Base-by-base conservation (phyloP, 2,329 filamentous ascomycete genomes). In the Cladophialophora bantiana region DNA sequence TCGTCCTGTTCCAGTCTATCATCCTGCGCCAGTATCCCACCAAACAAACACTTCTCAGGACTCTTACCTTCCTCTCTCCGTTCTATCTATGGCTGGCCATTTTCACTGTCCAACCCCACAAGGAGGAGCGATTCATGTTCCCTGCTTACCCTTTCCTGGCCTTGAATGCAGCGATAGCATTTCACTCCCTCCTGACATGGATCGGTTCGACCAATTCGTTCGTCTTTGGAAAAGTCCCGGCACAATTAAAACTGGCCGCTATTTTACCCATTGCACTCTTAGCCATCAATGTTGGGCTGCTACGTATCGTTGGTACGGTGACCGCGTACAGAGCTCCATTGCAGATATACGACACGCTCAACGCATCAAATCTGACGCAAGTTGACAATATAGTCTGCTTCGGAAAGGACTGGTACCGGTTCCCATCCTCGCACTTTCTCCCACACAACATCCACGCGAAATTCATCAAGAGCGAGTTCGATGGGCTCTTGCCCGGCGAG, bases 61-160 rank as follows among this genome's bases (percentile, higher is more conserved):
- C 90, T 9, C 74, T 96, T 56, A 86, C 94, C 20, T 92, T 97
- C 71, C 83, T 94, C 62, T 81, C 87, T 0, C 95, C 95, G 0
- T 96, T 98, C 78, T 99, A 98, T 77, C 85, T 97, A 75, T 99
- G 95, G 95, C 85, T 99, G 34, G 86, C 81, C 3, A 95, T 98
- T 69, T 98, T 99, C 80, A 94, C 92, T 0, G 77, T 90, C 7
- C 95, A 99, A 76, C 92, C 95, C 15, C 95, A 99, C 81, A 99
- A 99, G 75, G 95, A 99, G 77, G 95, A 99, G 79, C 86, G 95
- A 6, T 99, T 99, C 82, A 98, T 99, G 94, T 99, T 97, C 75
- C 95, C 95, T 0, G 91, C 88, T 1, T 99, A 99, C 74, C 95
- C 95, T 0, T 93, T 94, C 70, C 83, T 99, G 42, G 90, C 91